These are phyloP conservation scores for Epicoccum sorghinum DNA, from an alignment of 2,329 filamentous ascomycete genomes.

Conservation along the genomic window DNA sequence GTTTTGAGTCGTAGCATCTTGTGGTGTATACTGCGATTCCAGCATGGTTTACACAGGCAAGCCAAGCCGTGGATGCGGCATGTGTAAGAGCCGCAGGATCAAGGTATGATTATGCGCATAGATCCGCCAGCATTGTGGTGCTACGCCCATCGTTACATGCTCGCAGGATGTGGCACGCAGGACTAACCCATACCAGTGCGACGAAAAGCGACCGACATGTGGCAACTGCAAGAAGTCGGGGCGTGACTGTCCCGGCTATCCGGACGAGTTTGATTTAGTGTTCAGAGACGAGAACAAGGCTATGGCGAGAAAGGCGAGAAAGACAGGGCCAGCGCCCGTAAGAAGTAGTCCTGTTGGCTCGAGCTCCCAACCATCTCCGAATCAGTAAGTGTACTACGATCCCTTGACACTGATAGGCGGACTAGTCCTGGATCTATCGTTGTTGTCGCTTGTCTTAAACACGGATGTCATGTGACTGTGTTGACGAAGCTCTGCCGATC, in stretches of 20 bases:
- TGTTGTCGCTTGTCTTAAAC: no score
- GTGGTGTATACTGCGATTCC: constrained; percentile 5
- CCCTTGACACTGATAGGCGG: not conserved
- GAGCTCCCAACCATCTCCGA: constrained; percentile 38
- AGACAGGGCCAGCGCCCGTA: constrained; percentile 33
- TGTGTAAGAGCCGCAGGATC: constrained; percentile 74
- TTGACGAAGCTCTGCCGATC: no score
- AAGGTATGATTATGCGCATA: constrained; percentile 62
- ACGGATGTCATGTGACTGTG: no score
- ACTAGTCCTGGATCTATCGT: not conserved
- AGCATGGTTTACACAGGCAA: constrained; percentile 51
- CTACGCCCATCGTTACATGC: not conserved
- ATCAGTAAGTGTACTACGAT: constrained; percentile 30
- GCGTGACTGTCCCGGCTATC: constrained; percentile 42
- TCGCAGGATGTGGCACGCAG: constrained; percentile 4
- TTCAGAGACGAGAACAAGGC: constrained; percentile 75
- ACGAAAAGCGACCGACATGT: constrained; percentile 45
- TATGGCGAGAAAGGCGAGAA: constrained; percentile 67
- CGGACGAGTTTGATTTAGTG: constrained; percentile 73
- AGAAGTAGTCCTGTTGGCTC: constrained; percentile 23
- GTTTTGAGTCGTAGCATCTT: not conserved
- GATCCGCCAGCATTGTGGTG: not conserved
- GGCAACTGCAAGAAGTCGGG: constrained; percentile 44
- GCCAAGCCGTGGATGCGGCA: constrained; percentile 67
- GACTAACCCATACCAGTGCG: constrained; percentile 33